Conservation (phyloP, 345 rosid genomes). For the Brassica carinata region DNA sequence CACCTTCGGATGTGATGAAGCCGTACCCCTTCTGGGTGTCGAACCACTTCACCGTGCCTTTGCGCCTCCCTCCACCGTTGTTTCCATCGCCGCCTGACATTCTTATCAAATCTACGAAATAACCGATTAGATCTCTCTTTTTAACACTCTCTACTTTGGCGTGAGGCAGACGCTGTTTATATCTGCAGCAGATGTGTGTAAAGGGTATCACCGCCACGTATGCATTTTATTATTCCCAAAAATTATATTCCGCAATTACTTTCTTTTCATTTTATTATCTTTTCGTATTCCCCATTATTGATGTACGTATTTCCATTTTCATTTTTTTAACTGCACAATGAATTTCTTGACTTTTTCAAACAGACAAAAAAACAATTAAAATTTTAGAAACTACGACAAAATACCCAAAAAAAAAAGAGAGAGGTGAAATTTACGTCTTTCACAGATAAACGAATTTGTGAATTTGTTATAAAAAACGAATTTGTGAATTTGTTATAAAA, state of each 20-base stretch:
- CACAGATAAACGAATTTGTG: not conserved
- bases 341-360: constrained; percentile 19
- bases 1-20: constrained; percentile 88
- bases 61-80: constrained; percentile 28
- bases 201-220: constrained; percentile 43
- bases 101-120: constrained; percentile 6
- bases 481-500: no score
- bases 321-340: not conserved
- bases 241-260: not conserved
- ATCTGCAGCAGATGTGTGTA: constrained; percentile 28
- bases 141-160: not conserved
- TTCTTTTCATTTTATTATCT: not conserved
- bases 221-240: not conserved
- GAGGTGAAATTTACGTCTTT: not conserved
- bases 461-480: not conserved
- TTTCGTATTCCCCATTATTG: constrained; percentile 9
- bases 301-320: not conserved
- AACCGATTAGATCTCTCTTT: constrained; percentile 27
- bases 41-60: constrained; percentile 79
- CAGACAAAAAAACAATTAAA: not conserved
- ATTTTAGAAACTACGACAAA: not conserved
- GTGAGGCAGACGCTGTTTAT: constrained; percentile 40
- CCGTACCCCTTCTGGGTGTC: constrained; percentile 83
- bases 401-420: not conserved
- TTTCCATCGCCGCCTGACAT: constrained; percentile 33